Evolutionary conservation across 2,329 filamentous ascomycete species (phyloP), one percentile per base, ranked within the genome.

Genomic region (Byssothecium circinans): DNA sequence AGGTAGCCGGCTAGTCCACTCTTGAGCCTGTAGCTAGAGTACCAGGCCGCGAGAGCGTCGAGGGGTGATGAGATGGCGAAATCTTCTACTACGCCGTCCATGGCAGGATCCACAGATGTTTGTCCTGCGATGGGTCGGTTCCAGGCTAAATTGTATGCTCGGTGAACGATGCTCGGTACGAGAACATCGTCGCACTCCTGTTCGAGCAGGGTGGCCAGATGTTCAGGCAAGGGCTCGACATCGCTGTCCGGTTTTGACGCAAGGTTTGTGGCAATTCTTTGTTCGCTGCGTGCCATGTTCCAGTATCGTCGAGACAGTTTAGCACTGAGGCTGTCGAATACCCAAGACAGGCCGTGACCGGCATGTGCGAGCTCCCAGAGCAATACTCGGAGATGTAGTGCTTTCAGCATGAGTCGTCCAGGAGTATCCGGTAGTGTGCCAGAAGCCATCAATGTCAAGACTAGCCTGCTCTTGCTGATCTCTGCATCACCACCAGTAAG

Each of bases 21-120:
- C 60, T 91, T 88, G 30, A 96, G 74, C 11, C 83, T 78, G 45
- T 86, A 78, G 54, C 84, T 89, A 0, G 91, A 95, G 76, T 86
- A 94, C 91, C 91, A 96, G 2, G 91, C 89, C 6, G 91, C 89
- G 42, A 96, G 83, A 11, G 90, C 91, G 69, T 96, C 92, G 56
- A 96, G 81, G 0, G 91, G 89, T 15, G 89, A 94, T 43, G 88
- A 84, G 50, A 96, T 88, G 2, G 90, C 86, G 43, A 84, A 83
- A 62, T 96, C 92, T 49, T 94, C 88, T 2, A 94, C 88, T 1
- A 96, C 89, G 5, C 82, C 80, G 64, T 95, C 88, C 79, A 95
- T 87, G 39, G 88, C 84, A 43, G 86, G 83, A 53, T 89, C 86
- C 2, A 80, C 76, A 35, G 78, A 74, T 0, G 84, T 80, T 23